Conservation (phyloP, 345 rosid genomes). For the Balakata baccata region DNA sequence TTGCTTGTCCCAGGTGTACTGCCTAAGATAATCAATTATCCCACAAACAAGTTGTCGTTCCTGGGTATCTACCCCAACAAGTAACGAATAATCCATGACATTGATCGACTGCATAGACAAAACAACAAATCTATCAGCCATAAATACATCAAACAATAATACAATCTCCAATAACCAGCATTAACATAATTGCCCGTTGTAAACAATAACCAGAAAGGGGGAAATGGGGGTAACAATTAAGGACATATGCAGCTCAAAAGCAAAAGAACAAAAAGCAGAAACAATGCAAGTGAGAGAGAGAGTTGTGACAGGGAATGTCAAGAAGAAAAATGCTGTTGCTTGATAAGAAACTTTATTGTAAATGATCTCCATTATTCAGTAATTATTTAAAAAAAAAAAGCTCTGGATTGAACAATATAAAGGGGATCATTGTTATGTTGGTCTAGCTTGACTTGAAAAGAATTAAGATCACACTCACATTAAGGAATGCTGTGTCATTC, state of each 20-base stretch:
- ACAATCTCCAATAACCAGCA: neutral
- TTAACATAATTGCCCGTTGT: too few relatives aligned
- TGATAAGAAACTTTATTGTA: neutral
- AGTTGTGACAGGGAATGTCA: neutral
- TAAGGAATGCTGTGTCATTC: conserved; percentile 89
- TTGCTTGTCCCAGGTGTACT: conserved; percentile 98
- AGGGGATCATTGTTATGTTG: neutral
- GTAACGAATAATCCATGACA: conserved; percentile 95
- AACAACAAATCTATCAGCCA: conserved; percentile 12
- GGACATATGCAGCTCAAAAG: neutral
- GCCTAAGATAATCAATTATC: conserved; percentile 91
- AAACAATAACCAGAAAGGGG: neutral
- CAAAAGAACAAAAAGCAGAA: too few relatives aligned
- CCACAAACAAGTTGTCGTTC: conserved; percentile 82
- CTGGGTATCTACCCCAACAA: conserved; percentile 78
- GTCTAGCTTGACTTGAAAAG: neutral
- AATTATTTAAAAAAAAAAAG: neutral
- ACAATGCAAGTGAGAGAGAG: neutral
- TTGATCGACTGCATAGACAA: conserved; percentile 58
- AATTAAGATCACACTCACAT: conserved; percentile 51
- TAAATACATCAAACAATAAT: too few relatives aligned
- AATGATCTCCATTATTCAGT: neutral
- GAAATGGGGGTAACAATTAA: neutral
- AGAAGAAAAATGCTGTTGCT: neutral
- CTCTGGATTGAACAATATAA: neutral